Evolutionary conservation across 352 stramenopile species (phyloP), one percentile per base, ranked within the genome.

Genomic region (Phytophthora syringae): DNA sequence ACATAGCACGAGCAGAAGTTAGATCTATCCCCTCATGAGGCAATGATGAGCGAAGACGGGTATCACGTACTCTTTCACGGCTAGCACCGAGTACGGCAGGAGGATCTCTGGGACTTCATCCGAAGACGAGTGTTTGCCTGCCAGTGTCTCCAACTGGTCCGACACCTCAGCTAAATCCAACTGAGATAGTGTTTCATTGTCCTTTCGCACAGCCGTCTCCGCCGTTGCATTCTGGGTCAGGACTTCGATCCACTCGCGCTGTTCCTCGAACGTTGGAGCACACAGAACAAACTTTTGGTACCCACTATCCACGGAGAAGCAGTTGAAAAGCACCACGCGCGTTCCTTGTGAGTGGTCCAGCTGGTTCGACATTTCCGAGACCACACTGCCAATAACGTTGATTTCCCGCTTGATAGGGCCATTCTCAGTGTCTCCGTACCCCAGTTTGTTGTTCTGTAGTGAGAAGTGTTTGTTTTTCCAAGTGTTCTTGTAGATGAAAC

Each of bases 401-500:
- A 96, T 93, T 69, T 96, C 88, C 30, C 88, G 85, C 67, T 96
- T 96, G 70, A 94, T 87, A 20, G 86, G 72, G 1, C 88, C 88
- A 39, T 89, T 82, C 52, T 96, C 88, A 2, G 74, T 79, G 63
- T 96, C 88, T 0, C 77, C 65, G 52, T 96, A 96, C 5, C 82
- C 86, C 10, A 96, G 55, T 44, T 94, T 94, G 77, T 95, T 95
- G 61, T 96, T 95, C 60, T 93, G 84, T 13, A 96, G 58, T 13
- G 84, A 95, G 21, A 96, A 93, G 65, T 81, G 94, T 44, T 93
- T 95, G 44, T 80, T 78, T 67, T 94, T 93, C 88, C 88, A 96
- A 52, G 88, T 92, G 70, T 93, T 94, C 67, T 95, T 95, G 80
- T 96, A 95, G 52, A 96, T 91, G 61, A 94, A 94, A 9, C 86